Conservation (phyloP, 1,284 basidiomycete species). For the Stereum hirsutum region DNA sequence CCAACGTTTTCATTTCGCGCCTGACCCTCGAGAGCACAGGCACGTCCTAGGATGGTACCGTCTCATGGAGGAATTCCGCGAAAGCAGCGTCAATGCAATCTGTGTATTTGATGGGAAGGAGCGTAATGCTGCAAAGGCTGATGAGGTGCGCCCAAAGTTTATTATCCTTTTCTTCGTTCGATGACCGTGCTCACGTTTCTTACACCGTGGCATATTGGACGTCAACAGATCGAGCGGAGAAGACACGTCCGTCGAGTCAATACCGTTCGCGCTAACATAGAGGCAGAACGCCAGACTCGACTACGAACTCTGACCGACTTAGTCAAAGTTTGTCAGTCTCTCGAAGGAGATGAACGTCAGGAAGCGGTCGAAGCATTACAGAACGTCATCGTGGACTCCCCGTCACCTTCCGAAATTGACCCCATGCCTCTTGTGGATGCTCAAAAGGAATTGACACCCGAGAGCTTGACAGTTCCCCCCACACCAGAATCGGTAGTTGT, state of each 20-base stretch:
- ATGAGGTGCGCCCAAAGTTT: conserved; percentile 40
- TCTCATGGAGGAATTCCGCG: conserved; percentile 50
- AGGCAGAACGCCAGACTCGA: conserved; percentile 39
- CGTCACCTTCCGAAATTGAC: too few species aligned
- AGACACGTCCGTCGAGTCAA: conserved; percentile 35
- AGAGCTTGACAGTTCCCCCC: too few species aligned
- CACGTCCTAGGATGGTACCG: conserved; percentile 75
- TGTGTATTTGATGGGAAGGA: conserved; percentile 73
- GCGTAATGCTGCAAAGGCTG: conserved; percentile 56
- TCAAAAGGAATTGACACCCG: too few species aligned
- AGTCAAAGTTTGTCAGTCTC: conserved; percentile 24
- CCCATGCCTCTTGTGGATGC: too few species aligned
- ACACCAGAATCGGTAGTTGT: too few species aligned
- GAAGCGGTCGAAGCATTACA: conserved; percentile 18
- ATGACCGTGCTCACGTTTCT: conserved; percentile 1
- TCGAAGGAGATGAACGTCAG: conserved; percentile 24
- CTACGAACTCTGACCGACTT: conserved; percentile 34
- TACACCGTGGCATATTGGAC: too few species aligned
- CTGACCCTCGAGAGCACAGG: conserved; percentile 46
- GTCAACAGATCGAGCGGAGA: conserved; percentile 38
- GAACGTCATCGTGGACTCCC: conserved; percentile 10
- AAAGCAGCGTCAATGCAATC: conserved; percentile 45
- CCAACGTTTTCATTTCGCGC: conserved; percentile 66
- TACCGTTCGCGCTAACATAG: conserved; percentile 40
- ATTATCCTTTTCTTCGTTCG: background rate